Conservation (phyloP, 2,329 filamentous ascomycete species). For the Scedosporium dehoogii region DNA sequence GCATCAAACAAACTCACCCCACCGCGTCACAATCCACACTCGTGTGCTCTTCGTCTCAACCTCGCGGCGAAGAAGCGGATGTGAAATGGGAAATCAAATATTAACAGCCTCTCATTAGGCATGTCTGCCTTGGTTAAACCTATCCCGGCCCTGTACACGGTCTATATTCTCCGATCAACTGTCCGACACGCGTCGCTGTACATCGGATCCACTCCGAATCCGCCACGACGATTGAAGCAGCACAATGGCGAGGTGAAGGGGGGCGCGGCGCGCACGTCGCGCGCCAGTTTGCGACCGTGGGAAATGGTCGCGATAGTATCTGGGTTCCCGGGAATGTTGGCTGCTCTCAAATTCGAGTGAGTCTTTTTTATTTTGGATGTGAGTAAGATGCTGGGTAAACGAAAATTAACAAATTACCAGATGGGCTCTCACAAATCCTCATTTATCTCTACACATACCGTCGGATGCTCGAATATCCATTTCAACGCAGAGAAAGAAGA, state of each 20-base stretch:
- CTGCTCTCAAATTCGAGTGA: constrained; percentile 89
- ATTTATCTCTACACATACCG: constrained; percentile 70
- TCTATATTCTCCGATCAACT: constrained; percentile 83
- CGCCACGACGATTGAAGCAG: constrained; percentile 72
- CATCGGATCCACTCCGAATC: constrained; percentile 86
- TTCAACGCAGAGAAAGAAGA: constrained; percentile 39
- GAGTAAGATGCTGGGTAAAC: no score
- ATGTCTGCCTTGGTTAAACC: constrained; percentile 38
- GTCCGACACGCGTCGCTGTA: constrained; percentile 65
- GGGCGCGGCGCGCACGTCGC: constrained; percentile 68
- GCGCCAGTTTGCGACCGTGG: constrained; percentile 66
- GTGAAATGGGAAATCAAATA: background rate
- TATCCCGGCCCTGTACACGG: constrained; percentile 85
- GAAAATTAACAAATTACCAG: constrained; percentile 28
- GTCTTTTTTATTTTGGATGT: constrained; percentile 18
- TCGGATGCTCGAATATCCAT: constrained; percentile 47
- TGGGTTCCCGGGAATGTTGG: constrained; percentile 79
- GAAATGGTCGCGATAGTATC: constrained; percentile 81
- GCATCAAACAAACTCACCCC: no score
- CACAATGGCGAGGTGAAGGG: constrained; percentile 82
- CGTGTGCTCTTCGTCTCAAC: no score
- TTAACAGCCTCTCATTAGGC: constrained; percentile 10
- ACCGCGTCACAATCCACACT: no score
- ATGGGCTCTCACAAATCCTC: constrained; percentile 87
- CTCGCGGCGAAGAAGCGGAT: background rate